Conservation (phyloP, 371 early-diverging fungal species). For the Chytridium lagenaria region DNA sequence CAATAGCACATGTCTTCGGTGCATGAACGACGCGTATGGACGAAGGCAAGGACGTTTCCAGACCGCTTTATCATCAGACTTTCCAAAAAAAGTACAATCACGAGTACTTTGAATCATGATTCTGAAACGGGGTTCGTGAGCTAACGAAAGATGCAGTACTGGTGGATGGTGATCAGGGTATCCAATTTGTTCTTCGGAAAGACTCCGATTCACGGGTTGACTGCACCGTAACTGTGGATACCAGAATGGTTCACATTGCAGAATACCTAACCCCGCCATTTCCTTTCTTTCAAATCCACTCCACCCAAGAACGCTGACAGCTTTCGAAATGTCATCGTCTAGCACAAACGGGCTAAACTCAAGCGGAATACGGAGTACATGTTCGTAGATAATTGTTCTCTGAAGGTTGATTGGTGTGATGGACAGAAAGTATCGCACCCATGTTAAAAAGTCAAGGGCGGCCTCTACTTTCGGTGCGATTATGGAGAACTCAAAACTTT, state of each 20-base stretch:
- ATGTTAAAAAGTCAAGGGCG: constrained; percentile 9
- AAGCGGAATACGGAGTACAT: neutral
- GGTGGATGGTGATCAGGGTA: neutral
- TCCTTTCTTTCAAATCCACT: neutral
- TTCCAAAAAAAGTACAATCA: constrained; percentile 10
- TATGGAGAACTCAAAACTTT: neutral
- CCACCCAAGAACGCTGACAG: neutral
- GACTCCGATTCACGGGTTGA: neutral
- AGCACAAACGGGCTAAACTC: neutral
- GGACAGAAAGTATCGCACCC: constrained; percentile 7
- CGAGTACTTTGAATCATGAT: neutral
- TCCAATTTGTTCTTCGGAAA: neutral
- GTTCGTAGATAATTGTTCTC: neutral
- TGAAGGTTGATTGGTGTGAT: constrained; percentile 7
- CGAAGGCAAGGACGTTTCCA: neutral
- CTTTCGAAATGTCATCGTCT: neutral
- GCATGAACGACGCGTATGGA: constrained; percentile 18
- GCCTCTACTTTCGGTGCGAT: neutral
- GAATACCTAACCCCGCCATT: neutral
- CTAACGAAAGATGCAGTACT: neutral
- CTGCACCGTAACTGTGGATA: neutral
- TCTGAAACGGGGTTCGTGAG: constrained; percentile 1
- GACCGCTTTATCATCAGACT: neutral
- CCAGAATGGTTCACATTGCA: constrained; percentile 10
- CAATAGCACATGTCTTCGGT: constrained; percentile 16